Conservation (phyloP, 148 eudicot genomes). For the Vaccinium darrowii region DNA sequence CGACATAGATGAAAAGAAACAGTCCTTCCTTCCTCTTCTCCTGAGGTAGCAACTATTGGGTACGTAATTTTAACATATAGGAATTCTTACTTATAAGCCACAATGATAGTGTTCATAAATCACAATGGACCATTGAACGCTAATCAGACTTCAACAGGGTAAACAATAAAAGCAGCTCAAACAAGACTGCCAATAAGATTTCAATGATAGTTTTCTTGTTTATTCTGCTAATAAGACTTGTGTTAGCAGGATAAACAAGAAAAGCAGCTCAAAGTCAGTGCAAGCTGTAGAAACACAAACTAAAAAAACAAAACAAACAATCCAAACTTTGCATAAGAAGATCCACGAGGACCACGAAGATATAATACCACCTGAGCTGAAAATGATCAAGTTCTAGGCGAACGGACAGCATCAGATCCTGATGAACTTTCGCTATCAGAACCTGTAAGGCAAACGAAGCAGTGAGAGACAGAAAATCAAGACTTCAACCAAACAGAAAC, state of each 20-base stretch:
- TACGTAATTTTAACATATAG: not conserved
- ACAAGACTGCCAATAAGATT: no score
- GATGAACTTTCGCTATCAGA: conserved; percentile 76
- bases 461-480: conserved; percentile 13
- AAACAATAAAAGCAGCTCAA: no score
- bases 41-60: not conserved
- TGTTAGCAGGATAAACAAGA: not conserved
- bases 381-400: conserved; percentile 27
- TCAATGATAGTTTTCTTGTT: not conserved
- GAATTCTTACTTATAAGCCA: not conserved
- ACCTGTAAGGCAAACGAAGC: conserved; percentile 38
- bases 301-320: not conserved
- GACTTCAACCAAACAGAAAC: not conserved
- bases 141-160: no score
- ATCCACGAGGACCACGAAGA: not conserved
- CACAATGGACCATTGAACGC: no score
- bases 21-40: not conserved
- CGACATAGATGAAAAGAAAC: not conserved
- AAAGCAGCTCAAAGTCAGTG: not conserved
- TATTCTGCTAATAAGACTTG: no score
- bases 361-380: conserved; percentile 20
- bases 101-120: not conserved
- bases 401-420: conserved; percentile 34
- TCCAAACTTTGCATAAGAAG: not conserved
- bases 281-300: not conserved